Evolutionary conservation across 2,329 filamentous ascomycete genomes (phyloP), one percentile per base, ranked within the genome.

Genomic region (Nigrospora osmanthi): DNA sequence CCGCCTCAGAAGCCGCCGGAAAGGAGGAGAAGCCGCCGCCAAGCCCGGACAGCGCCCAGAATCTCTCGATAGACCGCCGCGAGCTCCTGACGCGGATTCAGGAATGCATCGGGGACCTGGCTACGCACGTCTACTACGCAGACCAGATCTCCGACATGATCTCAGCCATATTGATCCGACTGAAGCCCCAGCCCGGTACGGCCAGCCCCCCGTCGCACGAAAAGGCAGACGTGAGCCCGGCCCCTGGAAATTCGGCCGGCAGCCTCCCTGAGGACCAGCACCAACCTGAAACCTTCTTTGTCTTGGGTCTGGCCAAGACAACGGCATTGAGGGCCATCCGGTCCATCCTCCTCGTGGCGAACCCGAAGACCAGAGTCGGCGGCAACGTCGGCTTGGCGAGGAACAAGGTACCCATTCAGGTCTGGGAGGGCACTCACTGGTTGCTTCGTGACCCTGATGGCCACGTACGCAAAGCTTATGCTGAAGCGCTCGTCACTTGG

Each of bases 371-470:
- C 17, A 80, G 75, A 52, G 68, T 75, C 48, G 73, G 69, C 52
- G 76, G 75, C 52, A 81, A 74, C 59, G 75, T 72, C 42, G 78
- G 78, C 30, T 76, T 93, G 42, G 80, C 81, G 6, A 78, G 89
- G 50, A 87, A 85, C 60, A 80, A 75, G 35, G 87, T 94, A 1
- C 83, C 87, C 0, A 74, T 95, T 10, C 78, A 86, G 44, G 85
- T 90, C 0, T 98, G 93, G 93, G 90, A 97, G 63, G 89, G 88
- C n/a, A 95, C 90, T 0, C 89, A 96, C 49, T 95, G 89, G 87
- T 78, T 97, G 38, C 69, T 97, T 16, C 82, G 86, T 34, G 91
- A 96, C 57, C 75, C 80, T 1, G 84, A 90, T 55, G 80, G 80
- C 31, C 75, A 80, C 31, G 89, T 97, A 32, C 81, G 90, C 44